Base-by-base conservation (phyloP, 225 moss, liverwort and hornwort species). In the Asterella californica region DNA sequence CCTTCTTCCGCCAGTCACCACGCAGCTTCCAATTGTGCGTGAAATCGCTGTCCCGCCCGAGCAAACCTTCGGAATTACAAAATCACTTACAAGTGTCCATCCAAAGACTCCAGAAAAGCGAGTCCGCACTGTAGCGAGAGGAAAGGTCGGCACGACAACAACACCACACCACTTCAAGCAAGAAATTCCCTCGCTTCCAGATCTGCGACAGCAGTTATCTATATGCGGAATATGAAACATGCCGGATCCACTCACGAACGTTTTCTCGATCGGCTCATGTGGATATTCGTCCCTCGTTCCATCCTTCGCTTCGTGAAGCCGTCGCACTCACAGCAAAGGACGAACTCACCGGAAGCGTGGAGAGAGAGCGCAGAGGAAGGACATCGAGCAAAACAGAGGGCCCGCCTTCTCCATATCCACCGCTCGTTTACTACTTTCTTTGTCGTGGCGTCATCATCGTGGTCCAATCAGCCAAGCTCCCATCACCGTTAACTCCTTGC, bases 401-500 rank as follows among this genome's bases (percentile, higher is more conserved):
- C 60, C 25, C 32, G 70, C 33, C 75, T 32, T 53, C 53, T 14
- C 10, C 37, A 61, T 4, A 76, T 59, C 76, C 55, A 3, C 61
- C 76, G 76, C 61, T 54, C 37, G 33, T 60, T 36, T 60, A 2
- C 6, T 10, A 38, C 76, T 36, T 12, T 60, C 32, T 25, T 7
- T 33, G 33, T 36, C 76, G 76, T 76, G 76, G 76, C 76, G 0
- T 1, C 21, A 59, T 76, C 76, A 38, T 0, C 29, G 27, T 52
- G 73, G 49, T 73, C 49, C 67, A 34, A 33, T 33, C 17, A 11
- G n/a, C 34, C 67, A 50, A 72, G 72, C 73, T 73, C 11, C 27
- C 30, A 19, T 19, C n/a, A 73, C 73, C 73, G 45, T 50, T 73
- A 49, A 73, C 73, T 73, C 50, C 50, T 22, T 50, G 50, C 73